Percentiles rank a stretch among this genome's conserved stretches.
phyloP scores from a whole-genome alignment of 2,329 filamentous ascomycete genomes.

The Arthrobotrys iridis region DNA sequence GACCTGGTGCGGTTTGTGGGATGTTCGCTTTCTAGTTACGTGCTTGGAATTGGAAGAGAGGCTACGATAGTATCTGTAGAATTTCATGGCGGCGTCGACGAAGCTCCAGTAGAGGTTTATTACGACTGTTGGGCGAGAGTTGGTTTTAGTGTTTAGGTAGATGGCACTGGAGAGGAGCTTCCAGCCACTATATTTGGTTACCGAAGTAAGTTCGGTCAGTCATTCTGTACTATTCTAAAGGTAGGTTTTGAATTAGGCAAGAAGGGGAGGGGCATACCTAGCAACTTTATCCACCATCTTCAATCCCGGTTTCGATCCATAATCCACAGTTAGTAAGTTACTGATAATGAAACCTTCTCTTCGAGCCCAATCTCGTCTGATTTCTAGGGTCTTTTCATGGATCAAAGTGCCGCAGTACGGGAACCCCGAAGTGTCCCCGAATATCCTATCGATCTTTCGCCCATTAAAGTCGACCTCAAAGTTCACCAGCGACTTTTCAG shows the following conservation, averaged over 20 bases:
- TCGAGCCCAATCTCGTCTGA: constrained; percentile 74
- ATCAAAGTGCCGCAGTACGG: constrained; percentile 89
- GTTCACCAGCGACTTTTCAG: constrained; percentile 83
- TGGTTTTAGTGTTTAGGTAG: constrained; percentile 83
- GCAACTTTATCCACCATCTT: constrained; percentile 56
- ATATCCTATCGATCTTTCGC: constrained; percentile 65
- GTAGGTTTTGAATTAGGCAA: no score
- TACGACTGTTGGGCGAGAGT: constrained; percentile 74
- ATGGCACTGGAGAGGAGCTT: constrained; percentile 86
- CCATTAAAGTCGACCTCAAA: constrained; percentile 74
- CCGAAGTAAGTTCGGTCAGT: background rate
- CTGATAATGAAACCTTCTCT: constrained; percentile 63
- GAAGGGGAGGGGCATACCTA: constrained; percentile 32
- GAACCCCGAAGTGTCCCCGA: constrained; percentile 67
- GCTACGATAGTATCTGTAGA: constrained; percentile 68
- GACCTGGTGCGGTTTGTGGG: background rate
- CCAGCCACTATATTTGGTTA: constrained; percentile 66
- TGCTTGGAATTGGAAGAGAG: constrained; percentile 66
- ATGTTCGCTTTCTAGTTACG: constrained; percentile 57
- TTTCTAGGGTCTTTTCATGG: constrained; percentile 76
- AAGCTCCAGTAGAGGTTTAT: constrained; percentile 81
- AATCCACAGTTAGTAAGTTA: constrained; percentile 54
- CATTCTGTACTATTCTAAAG: background rate
- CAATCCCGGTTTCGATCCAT: constrained; percentile 55
- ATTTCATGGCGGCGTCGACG: constrained; percentile 79